A percentile compares a stretch with the other conserved stretches of the same genome.
These are phyloP conservation scores for Ophiostoma sp. DNA, from an alignment of 2,329 filamentous ascomycete species.

Conservation along the genomic window DNA sequence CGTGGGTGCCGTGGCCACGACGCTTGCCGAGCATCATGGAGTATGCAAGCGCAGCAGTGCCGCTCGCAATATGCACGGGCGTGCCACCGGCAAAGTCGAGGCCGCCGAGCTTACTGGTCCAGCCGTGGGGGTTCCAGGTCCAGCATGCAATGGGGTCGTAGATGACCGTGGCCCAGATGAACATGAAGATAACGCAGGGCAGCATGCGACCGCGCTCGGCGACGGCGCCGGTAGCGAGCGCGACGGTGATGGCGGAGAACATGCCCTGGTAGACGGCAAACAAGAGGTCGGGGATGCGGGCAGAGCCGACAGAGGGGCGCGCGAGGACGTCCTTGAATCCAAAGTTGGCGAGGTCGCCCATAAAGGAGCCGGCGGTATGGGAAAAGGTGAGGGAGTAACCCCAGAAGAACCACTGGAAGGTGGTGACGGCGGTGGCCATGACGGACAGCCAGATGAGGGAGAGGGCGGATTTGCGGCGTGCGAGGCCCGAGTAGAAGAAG, in stretches of 20 bases:
- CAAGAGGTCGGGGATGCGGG: constrained; percentile 70
- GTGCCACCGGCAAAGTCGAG: constrained; percentile 88
- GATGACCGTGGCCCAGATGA: constrained; percentile 82
- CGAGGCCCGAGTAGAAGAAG: constrained; percentile 90
- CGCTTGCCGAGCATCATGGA: constrained; percentile 87
- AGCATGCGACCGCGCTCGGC: constrained; percentile 85
- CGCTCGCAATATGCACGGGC: constrained; percentile 82
- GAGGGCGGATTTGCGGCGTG: constrained; percentile 80
- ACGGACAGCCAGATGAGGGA: constrained; percentile 81
- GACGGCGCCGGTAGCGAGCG: constrained; percentile 47
- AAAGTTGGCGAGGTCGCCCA: constrained; percentile 75
- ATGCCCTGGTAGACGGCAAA: constrained; percentile 85
- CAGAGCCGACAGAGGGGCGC: constrained; percentile 66
- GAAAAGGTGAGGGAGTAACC: constrained; percentile 83
- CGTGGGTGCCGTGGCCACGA: constrained; percentile 68
- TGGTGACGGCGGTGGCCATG: constrained; percentile 71
- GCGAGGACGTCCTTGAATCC: constrained; percentile 73
- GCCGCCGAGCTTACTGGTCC: constrained; percentile 72
- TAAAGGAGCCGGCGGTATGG: constrained; percentile 68
- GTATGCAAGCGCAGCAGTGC: constrained; percentile 78
- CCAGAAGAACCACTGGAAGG: constrained; percentile 96
- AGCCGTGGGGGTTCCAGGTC: constrained; percentile 84
- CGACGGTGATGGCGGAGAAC: constrained; percentile 72
- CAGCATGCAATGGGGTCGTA: constrained; percentile 93
- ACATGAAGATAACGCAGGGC: constrained; percentile 86